Evolutionary conservation across 78 protist genomes (phyloP).

Genomic region (Trichosphaerium sp.): DNA sequence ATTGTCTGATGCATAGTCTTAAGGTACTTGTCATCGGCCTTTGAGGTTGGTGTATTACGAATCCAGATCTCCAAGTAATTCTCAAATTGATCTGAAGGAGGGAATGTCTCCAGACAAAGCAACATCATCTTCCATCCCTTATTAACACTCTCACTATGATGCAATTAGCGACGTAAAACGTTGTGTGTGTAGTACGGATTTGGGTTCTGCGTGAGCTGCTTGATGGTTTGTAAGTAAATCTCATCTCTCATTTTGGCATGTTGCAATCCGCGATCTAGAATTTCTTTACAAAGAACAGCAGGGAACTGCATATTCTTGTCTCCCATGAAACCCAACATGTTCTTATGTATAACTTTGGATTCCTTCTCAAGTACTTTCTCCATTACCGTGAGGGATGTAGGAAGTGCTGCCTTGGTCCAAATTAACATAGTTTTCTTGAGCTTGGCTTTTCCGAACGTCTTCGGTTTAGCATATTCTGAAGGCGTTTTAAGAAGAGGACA

Average conservation of each 20-base stretch:
- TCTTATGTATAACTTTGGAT: not conserved
- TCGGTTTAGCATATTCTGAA: not conserved
- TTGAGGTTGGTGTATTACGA: too few species aligned
- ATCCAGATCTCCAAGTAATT: not conserved
- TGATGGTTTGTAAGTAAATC: not conserved
- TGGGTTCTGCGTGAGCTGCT: not conserved
- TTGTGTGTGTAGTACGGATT: not conserved
- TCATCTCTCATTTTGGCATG: not conserved
- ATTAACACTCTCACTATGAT: too few species aligned
- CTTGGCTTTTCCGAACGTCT: not conserved
- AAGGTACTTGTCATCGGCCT: too few species aligned
- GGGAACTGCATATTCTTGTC: not conserved
- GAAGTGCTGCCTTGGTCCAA: not conserved
- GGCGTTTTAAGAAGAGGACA: not conserved
- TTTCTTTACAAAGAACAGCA: not conserved
- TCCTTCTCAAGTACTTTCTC: not conserved
- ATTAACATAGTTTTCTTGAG: not conserved
- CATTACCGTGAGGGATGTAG: not conserved
- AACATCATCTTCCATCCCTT: not conserved
- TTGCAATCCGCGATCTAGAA: not conserved
- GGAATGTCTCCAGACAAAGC: not conserved
- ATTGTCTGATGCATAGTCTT: too few species aligned
- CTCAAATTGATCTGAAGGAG: not conserved
- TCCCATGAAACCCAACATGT: not conserved
- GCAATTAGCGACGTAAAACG: too few species aligned